These are phyloP conservation scores for Diospyros lotus DNA, from an alignment of 148 eudicot genomes.

Conservation along the genomic window DNA sequence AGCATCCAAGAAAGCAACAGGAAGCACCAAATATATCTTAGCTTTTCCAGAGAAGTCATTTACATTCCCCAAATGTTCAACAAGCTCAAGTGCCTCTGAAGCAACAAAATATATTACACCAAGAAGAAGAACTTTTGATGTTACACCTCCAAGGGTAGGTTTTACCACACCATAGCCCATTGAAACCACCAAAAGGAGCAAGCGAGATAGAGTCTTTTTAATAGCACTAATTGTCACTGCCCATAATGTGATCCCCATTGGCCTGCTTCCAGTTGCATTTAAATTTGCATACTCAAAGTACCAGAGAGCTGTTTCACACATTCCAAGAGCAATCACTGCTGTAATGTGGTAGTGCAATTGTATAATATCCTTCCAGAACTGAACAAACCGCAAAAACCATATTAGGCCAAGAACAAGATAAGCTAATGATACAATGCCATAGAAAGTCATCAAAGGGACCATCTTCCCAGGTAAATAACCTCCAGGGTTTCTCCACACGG, in stretches of 20 bases:
- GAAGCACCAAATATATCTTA: conserved; percentile 71
- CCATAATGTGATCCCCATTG: conserved; percentile 88
- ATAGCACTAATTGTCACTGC: conserved; percentile 82
- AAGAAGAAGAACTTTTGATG: conserved; percentile 66
- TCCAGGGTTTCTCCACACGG: conserved; percentile 92
- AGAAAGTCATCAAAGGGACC: conserved; percentile 84
- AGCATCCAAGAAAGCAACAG: conserved; percentile 84
- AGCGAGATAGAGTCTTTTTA: conserved; percentile 81
- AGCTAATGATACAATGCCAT: conserved; percentile 75
- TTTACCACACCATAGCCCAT: conserved; percentile 97
- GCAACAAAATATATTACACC: conserved; percentile 74
- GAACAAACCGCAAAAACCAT: conserved; percentile 77
- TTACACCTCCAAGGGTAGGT: conserved; percentile 90
- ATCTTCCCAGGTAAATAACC: conserved; percentile 93
- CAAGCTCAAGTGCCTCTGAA: conserved; percentile 83
- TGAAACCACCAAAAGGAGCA: conserved; percentile 88
- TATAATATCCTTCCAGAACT: conserved; percentile 82
- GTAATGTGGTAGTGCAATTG: conserved; percentile 91
- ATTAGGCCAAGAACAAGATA: conserved; percentile 78
- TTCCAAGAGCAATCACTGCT: conserved; percentile 87
- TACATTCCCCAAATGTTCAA: conserved; percentile 87
- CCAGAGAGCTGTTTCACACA: conserved; percentile 96
- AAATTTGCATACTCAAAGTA: conserved; percentile 87
- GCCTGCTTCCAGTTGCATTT: conserved; percentile 75
- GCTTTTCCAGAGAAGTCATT: conserved; percentile 86